Evolutionary conservation across 2,329 filamentous ascomycete species (phyloP).

Genomic region (Xylariaceae sp.): DNA sequence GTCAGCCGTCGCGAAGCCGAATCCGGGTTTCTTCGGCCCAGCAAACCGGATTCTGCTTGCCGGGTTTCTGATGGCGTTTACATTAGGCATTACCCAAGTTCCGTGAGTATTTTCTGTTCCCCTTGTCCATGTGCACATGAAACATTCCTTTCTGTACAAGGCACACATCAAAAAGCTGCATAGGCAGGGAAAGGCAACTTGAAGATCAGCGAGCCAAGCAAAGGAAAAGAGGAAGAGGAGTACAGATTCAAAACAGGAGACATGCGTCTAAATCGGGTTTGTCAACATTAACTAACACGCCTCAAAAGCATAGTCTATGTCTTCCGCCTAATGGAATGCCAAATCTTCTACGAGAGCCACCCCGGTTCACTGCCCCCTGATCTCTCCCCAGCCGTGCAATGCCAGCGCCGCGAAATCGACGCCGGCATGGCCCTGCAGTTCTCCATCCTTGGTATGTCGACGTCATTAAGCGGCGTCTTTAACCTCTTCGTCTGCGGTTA

Average conservation of each 20-base stretch:
- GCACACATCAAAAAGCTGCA: too few relatives aligned
- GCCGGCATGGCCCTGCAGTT: conserved; percentile 61
- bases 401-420: conserved; percentile 58
- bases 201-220: background rate
- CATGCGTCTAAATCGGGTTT: background rate
- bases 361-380: conserved; percentile 46
- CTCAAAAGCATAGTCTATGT: conserved; percentile 51
- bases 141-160: too few relatives aligned
- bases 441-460: conserved; percentile 62
- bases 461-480: conserved; percentile 59
- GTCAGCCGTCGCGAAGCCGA: background rate
- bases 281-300: conserved; percentile 6
- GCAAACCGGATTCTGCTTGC: conserved; percentile 29
- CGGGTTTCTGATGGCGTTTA: conserved; percentile 30
- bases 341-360: conserved; percentile 61
- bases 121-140: too few relatives aligned
- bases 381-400: conserved; percentile 47
- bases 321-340: conserved; percentile 69
- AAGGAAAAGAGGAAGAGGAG: background rate
- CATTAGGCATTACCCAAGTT: conserved; percentile 31
- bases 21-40: conserved; percentile 7
- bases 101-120: conserved; percentile 21
- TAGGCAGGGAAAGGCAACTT: too few relatives aligned
- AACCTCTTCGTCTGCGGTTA: conserved; percentile 67
- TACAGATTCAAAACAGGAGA: background rate